Base-by-base conservation (phyloP, 164 flowering plant species). In the Amborella trichopoda region DNA sequence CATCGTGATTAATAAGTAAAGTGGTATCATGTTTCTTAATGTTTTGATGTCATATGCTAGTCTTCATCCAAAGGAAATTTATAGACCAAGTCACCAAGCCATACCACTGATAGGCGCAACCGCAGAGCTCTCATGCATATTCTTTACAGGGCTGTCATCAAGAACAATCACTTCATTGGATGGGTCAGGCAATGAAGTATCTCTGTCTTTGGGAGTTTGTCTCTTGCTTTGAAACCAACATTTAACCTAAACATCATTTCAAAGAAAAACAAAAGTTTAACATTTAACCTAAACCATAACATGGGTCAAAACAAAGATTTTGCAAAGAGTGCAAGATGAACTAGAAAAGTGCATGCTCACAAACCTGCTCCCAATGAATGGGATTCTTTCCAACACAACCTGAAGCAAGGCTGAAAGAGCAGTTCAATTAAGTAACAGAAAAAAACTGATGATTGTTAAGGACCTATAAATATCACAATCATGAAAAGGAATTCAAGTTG, bases 311-410 rank as follows among this genome's bases (percentile, higher is more conserved):
- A n/a, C n/a, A n/a, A n/a, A n/a, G n/a, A n/a, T n/a, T n/a, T n/a
- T n/a, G n/a, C n/a, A n/a, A n/a, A n/a, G n/a, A n/a, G n/a, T n/a
- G n/a, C n/a, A n/a, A n/a, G n/a, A n/a, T n/a, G n/a, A n/a, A n/a
- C n/a, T n/a, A n/a, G n/a, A n/a, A n/a, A n/a, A n/a, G n/a, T n/a
- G n/a, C n/a, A n/a, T n/a, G n/a, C n/a, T n/a, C 22, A 52, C 26
- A 20, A 44, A 83, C 93, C 78, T 77, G 77, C 23, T 59, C 60
- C 80, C 82, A 72, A 50, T 68, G 74, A 18, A 83, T 60, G 37
- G 48, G 53, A 58, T 82, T 75, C 61, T 77, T 83, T 48, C 93
- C 87, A 52, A 78, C 67, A 46, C 87, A 82, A 54, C 66, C 77
- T 2, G 65, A 24, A 6, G 72, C 72, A 49, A 60, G 65, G 50